phyloP scores from a whole-genome alignment of 2,329 filamentous ascomycete genomes.

The Trichophyton benhamiae region DNA sequence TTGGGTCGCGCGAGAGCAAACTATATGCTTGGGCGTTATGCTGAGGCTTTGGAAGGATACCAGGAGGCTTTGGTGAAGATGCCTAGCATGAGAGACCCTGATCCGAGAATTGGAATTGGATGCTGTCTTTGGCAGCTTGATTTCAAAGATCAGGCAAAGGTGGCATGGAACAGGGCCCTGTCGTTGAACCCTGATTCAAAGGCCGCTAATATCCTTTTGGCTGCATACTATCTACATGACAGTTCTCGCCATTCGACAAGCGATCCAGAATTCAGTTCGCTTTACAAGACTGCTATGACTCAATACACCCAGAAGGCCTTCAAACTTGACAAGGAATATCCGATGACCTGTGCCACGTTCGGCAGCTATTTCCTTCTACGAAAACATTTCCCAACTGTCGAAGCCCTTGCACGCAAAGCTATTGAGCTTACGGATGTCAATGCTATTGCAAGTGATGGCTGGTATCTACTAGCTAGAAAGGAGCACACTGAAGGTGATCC shows the following conservation, averaged over 20 bases:
- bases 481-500: conserved; percentile 72
- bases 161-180: conserved; percentile 77
- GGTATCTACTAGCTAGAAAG: conserved; percentile 87
- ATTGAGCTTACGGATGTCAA: conserved; percentile 95
- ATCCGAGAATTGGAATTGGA: conserved; percentile 90
- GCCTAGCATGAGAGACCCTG: conserved; percentile 79
- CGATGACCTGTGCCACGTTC: conserved; percentile 81
- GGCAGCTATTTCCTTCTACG: conserved; percentile 78
- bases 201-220: conserved; percentile 78
- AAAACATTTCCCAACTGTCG: conserved; percentile 68
- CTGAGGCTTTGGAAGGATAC: conserved; percentile 71
- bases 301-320: conserved; percentile 89
- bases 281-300: conserved; percentile 90
- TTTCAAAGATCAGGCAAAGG: conserved; percentile 82
- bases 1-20: conserved; percentile 79
- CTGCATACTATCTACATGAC: conserved; percentile 76
- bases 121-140: conserved; percentile 96
- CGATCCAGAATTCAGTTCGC: conserved; percentile 67
- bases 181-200: conserved; percentile 78
- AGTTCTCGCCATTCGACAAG: conserved; percentile 72
- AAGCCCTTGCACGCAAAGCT: conserved; percentile 77
- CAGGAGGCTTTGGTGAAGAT: conserved; percentile 78
- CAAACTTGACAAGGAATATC: conserved; percentile 82
- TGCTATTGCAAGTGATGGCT: conserved; percentile 90
- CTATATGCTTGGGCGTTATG: conserved; percentile 75